Conservation (phyloP, 768 basidiomycete genomes). For the Leccinum variicolor region DNA sequence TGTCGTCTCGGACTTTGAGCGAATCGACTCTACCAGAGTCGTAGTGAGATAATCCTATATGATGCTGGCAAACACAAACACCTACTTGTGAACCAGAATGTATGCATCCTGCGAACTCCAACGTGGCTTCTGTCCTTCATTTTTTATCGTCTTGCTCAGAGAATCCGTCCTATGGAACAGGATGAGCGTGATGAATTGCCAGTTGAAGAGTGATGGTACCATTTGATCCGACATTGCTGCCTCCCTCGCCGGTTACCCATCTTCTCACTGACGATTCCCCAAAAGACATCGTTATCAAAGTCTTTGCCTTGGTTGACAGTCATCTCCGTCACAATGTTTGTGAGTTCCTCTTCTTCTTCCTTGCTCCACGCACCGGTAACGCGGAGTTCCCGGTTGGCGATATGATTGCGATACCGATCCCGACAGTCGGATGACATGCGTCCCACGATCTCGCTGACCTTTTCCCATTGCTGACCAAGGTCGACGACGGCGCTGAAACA, state of each 20-base stretch:
- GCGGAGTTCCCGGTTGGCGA: slow-evolving; percentile 64
- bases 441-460: slow-evolving; percentile 65
- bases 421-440: slow-evolving; percentile 79
- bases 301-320: slow-evolving; percentile 70
- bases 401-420: slow-evolving; percentile 83
- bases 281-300: slow-evolving; percentile 77
- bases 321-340: slow-evolving; percentile 71
- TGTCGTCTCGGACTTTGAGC: slow-evolving; percentile 71
- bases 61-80: slow-evolving; percentile 1
- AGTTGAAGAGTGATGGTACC: slow-evolving; percentile 40
- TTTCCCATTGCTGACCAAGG: slow-evolving; percentile 79
- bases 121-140: slow-evolving; percentile 63
- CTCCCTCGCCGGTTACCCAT: slow-evolving; percentile 77
- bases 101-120: slow-evolving; percentile 78
- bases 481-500: slow-evolving; percentile 58
- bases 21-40: slow-evolving; percentile 63
- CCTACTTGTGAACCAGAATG: slow-evolving; percentile 77
- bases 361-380: slow-evolving; percentile 69
- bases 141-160: slow-evolving; percentile 68
- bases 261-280: slow-evolving; percentile 69
- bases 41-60: neutral
- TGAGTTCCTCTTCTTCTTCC: slow-evolving; percentile 75
- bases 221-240: slow-evolving; percentile 87
- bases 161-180: slow-evolving; percentile 62
- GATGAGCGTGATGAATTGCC: slow-evolving; percentile 1